Evolutionary conservation across 805 yeast genomes (phyloP).

Genomic region (Myxozyma geophila): DNA sequence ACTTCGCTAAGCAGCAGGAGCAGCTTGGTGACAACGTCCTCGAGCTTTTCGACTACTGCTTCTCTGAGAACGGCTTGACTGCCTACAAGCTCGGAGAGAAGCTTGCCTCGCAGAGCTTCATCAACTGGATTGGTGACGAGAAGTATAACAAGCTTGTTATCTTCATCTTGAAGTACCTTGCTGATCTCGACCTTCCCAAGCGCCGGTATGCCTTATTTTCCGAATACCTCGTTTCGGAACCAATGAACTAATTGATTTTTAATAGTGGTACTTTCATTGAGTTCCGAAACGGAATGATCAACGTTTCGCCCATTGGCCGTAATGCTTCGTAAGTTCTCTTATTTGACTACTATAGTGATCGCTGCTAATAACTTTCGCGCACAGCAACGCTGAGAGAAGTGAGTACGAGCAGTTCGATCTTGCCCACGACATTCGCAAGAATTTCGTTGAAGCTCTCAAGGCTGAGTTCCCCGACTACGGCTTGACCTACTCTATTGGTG

Average conservation of each 20-base stretch:
- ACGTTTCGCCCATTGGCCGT: conserved; percentile 98
- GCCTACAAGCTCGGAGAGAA: conserved; percentile 91
- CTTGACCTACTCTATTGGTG: conserved; percentile 97
- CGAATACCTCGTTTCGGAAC: background rate
- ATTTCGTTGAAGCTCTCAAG: conserved; percentile 82
- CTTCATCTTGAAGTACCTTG: conserved; percentile 81
- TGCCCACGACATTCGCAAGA: conserved; percentile 78
- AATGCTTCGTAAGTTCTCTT: conserved; percentile 66
- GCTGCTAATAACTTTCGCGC: no score
- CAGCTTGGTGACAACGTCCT: conserved; percentile 81
- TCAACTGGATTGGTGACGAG: conserved; percentile 93
- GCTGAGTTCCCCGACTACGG: conserved; percentile 80
- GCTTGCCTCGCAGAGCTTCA: conserved; percentile 92
- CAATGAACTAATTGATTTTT: background rate
- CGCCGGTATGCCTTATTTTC: conserved; percentile 58
- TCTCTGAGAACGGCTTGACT: conserved; percentile 96
- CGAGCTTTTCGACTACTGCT: conserved; percentile 88
- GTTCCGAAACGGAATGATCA: conserved; percentile 99
- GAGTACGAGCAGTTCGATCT: conserved; percentile 88
- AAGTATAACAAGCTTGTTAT: conserved; percentile 86
- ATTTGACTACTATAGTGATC: background rate
- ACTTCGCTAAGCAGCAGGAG: conserved; percentile 90
- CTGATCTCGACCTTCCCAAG: conserved; percentile 87
- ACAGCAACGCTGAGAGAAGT: conserved; percentile 77
- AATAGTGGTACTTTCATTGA: conserved; percentile 88